Percentiles rank a stretch among this genome's conserved stretches.
phyloP scores from a whole-genome alignment of 371 early-diverging fungal genomes.

The Actinomortierella ambigua region DNA sequence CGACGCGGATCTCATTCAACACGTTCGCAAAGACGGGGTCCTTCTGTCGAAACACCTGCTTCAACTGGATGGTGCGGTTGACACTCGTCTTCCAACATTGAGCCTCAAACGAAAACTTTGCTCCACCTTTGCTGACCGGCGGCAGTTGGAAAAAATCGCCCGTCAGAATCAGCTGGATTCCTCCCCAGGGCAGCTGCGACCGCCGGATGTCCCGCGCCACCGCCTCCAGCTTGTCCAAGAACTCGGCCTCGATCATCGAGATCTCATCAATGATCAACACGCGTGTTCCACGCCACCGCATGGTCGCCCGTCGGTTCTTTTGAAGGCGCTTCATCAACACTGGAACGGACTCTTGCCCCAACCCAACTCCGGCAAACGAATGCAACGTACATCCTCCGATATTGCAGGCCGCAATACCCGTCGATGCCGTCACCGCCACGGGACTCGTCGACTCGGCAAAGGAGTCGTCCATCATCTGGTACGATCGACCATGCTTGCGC shows the following conservation, averaged over 20 bases:
- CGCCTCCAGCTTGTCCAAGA: constrained; percentile 30
- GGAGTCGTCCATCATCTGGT: constrained; percentile 1
- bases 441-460: constrained; percentile 18
- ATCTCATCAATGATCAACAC: constrained; percentile 63
- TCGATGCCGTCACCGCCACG: constrained; percentile 42
- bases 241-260: constrained; percentile 54
- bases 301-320: not conserved
- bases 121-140: constrained; percentile 47
- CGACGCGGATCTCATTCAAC: constrained; percentile 66
- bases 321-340: constrained; percentile 8
- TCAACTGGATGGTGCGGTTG: constrained; percentile 49
- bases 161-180: constrained; percentile 56
- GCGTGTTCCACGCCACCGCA: constrained; percentile 44
- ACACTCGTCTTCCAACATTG: constrained; percentile 64
- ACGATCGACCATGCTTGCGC: constrained; percentile 5
- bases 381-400: constrained; percentile 66
- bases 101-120: constrained; percentile 73
- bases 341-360: constrained; percentile 15
- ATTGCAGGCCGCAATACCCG: constrained; percentile 50
- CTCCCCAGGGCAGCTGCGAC: constrained; percentile 54
- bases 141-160: constrained; percentile 73
- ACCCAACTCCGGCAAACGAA: constrained; percentile 58
- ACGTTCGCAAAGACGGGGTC: constrained; percentile 61
- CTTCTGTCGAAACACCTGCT: constrained; percentile 54
- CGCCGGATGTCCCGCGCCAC: constrained; percentile 20